Percentiles rank a stretch among this genome's conserved stretches.
Evolutionary conservation across 805 yeast genomes (phyloP).

Genomic region (Candida tibetensis): DNA sequence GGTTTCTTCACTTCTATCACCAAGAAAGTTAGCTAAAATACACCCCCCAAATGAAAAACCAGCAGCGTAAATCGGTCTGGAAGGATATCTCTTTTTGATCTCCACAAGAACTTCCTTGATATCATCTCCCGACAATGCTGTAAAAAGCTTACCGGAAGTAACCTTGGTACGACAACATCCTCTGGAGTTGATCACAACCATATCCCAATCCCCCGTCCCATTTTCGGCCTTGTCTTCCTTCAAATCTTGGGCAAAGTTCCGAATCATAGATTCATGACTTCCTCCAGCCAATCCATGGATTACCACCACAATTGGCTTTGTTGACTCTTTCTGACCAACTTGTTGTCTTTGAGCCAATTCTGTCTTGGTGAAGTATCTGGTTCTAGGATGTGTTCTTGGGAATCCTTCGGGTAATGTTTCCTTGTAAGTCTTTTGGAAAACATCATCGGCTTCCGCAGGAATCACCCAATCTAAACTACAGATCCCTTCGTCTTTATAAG

Average conservation of each 20-base stretch:
- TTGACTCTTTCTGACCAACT: constrained; percentile 21
- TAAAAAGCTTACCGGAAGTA: constrained; percentile 67
- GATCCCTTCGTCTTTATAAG: constrained; percentile 63
- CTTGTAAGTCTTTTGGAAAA: constrained; percentile 22
- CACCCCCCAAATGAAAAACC: constrained; percentile 84
- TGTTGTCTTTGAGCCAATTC: constrained; percentile 38
- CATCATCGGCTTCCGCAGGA: constrained; percentile 28
- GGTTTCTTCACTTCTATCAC: constrained; percentile 39
- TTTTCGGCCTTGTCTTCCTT: constrained; percentile 12
- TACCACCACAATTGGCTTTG: constrained; percentile 59
- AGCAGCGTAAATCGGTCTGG: constrained; percentile 59
- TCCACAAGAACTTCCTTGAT: constrained; percentile 53
- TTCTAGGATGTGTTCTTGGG: constrained; percentile 45
- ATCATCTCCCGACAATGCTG: constrained; percentile 72
- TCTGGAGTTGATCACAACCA: constrained; percentile 66
- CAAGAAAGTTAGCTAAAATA: constrained; percentile 67
- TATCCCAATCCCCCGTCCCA: constrained; percentile 47
- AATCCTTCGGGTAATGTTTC: constrained; percentile 34
- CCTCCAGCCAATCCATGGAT: constrained; percentile 85
- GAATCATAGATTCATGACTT: constrained; percentile 73
- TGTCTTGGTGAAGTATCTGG: constrained; percentile 47
- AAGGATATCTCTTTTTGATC: constrained; percentile 52
- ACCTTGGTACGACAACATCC: constrained; percentile 73
- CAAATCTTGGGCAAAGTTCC: constrained; percentile 51
- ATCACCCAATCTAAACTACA: constrained; percentile 75